Conservation (phyloP, 805 yeast genomes). For the Henningerozyma blattae region DNA sequence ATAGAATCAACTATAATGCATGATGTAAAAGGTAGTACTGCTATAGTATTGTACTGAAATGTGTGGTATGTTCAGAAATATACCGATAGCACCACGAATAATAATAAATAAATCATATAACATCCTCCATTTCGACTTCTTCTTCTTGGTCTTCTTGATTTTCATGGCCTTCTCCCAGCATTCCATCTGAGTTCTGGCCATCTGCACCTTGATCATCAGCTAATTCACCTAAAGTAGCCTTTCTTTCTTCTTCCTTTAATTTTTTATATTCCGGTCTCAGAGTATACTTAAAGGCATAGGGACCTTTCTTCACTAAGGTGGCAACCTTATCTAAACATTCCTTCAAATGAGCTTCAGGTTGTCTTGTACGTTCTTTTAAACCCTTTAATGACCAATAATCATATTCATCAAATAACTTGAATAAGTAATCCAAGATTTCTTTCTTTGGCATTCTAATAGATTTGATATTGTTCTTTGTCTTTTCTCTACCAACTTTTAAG, state of each 20-base stretch:
- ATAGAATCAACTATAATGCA: no score
- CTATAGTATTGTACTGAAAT: no score
- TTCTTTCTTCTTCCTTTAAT: constrained; percentile 64
- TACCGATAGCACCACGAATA: background rate
- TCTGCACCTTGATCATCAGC: constrained; percentile 18
- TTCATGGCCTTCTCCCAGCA: constrained; percentile 7
- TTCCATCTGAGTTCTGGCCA: background rate
- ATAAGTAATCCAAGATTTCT: constrained; percentile 77
- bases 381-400: constrained; percentile 97
- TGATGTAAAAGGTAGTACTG: no score
- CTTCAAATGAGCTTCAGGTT: constrained; percentile 87
- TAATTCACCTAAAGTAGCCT: constrained; percentile 46
- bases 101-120: constrained; percentile 14
- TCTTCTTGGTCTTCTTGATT: constrained; percentile 53
- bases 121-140: constrained; percentile 68
- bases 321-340: constrained; percentile 89
- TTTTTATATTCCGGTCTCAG: constrained; percentile 82
- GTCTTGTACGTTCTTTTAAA: constrained; percentile 82
- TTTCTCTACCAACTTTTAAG: constrained; percentile 41
- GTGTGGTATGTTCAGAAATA: no score
- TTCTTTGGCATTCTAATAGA: constrained; percentile 91
- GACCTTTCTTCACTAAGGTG: constrained; percentile 81
- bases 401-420: constrained; percentile 83
- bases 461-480: constrained; percentile 37
- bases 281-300: constrained; percentile 86